Evolutionary conservation across 352 stramenopile genomes (phyloP).

Genomic region (Globisporangium yorkense): DNA sequence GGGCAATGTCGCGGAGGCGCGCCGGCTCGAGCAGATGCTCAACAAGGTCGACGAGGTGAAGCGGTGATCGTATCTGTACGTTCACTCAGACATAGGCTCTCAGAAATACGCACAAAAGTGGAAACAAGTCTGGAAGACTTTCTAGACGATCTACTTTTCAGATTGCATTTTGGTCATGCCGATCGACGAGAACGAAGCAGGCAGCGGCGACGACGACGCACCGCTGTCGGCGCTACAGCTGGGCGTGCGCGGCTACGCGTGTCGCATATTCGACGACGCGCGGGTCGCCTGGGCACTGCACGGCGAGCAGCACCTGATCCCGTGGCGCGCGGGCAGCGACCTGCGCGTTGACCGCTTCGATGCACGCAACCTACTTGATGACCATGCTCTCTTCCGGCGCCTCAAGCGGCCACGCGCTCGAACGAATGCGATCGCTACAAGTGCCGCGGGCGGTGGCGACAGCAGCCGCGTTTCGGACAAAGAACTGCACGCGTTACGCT

Average conservation of each 20-base stretch:
- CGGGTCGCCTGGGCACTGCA: constrained; percentile 42
- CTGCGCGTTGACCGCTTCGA: constrained; percentile 58
- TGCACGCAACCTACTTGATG: constrained; percentile 52
- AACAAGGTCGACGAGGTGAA: constrained; percentile 55
- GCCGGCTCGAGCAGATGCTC: constrained; percentile 76
- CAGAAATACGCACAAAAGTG: too few relatives aligned
- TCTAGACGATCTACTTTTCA: too few relatives aligned
- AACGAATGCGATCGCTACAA: background rate
- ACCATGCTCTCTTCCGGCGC: constrained; percentile 37
- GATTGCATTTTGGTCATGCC: too few relatives aligned
- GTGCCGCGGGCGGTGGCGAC: too few relatives aligned
- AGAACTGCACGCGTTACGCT: constrained; percentile 38
- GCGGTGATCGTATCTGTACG: constrained; percentile 7
- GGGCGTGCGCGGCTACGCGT: constrained; percentile 43
- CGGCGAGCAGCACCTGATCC: constrained; percentile 45
- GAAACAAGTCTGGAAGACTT: too few relatives aligned
- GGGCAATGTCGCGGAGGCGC: constrained; percentile 79
- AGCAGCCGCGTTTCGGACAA: background rate
- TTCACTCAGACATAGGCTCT: too few relatives aligned
- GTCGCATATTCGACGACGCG: constrained; percentile 44
- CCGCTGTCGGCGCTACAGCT: constrained; percentile 18
- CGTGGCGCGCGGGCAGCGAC: constrained; percentile 33
- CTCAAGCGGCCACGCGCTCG: constrained; percentile 27
- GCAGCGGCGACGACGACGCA: constrained; percentile 11
- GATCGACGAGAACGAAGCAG: too few relatives aligned